These are phyloP conservation scores for Aphanomyces astaci DNA, from an alignment of 352 stramenopile genomes.

Conservation along the genomic window DNA sequence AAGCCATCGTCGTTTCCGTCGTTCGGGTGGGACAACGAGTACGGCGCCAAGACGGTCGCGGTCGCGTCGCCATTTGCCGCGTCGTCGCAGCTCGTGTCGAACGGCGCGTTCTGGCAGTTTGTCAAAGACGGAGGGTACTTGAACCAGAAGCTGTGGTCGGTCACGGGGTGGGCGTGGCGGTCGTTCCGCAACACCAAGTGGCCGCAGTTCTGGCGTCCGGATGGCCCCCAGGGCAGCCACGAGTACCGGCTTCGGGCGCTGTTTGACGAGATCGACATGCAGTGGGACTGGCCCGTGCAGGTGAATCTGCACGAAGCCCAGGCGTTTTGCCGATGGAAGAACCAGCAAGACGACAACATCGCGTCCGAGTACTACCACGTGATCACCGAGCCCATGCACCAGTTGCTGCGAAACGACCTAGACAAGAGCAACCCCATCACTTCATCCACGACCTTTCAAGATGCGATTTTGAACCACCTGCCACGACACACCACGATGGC, in stretches of 20 bases:
- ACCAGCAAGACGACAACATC: constrained; percentile 47
- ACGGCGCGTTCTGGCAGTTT: constrained; percentile 95
- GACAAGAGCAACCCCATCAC: constrained; percentile 35
- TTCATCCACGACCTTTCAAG: constrained; percentile 36
- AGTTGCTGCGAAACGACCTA: constrained; percentile 70
- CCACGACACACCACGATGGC: constrained; percentile 37
- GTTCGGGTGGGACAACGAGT: constrained; percentile 98
- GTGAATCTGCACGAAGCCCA: constrained; percentile 95
- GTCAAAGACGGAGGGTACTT: constrained; percentile 91
- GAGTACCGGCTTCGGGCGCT: constrained; percentile 91
- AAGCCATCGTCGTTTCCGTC: constrained; percentile 89
- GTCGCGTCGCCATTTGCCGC: constrained; percentile 88
- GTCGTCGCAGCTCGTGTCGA: constrained; percentile 90
- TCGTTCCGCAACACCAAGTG: constrained; percentile 94
- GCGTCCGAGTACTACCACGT: constrained; percentile 74
- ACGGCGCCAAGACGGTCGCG: constrained; percentile 80
- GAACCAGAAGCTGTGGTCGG: constrained; percentile 83
- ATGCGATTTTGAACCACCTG: constrained; percentile 79
- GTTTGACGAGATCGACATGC: constrained; percentile 89
- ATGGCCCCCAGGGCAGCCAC: constrained; percentile 88
- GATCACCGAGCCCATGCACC: constrained; percentile 89
- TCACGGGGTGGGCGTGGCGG: constrained; percentile 91
- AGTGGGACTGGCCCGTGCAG: constrained; percentile 93
- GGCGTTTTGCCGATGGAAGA: constrained; percentile 88
- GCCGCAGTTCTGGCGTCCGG: constrained; percentile 91